These are phyloP conservation scores for Didymella pinodella DNA, from an alignment of 2,329 filamentous ascomycete species.

Conservation along the genomic window DNA sequence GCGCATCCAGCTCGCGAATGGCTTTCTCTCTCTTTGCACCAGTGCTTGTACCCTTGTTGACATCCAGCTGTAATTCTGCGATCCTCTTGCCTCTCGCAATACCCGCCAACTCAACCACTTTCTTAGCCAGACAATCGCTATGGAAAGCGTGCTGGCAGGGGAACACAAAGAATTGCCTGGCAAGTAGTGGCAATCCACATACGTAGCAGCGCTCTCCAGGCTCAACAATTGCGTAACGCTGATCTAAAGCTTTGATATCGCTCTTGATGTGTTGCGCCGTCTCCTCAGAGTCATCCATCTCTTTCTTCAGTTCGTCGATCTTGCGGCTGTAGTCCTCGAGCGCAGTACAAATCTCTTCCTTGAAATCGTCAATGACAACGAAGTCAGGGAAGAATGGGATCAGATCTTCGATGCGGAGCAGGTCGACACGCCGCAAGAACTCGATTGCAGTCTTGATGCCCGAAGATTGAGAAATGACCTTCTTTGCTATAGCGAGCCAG, in stretches of 20 bases:
- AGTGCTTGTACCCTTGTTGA: conserved; percentile 76
- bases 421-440: conserved; percentile 88
- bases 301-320: conserved; percentile 85
- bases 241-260: conserved; percentile 85
- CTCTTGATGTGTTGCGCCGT: conserved; percentile 90
- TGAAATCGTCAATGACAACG: conserved; percentile 98
- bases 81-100: conserved; percentile 80
- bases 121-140: conserved; percentile 87
- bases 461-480: conserved; percentile 85
- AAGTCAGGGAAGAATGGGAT: conserved; percentile 99
- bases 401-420: conserved; percentile 92
- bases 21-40: conserved; percentile 80
- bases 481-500: conserved; percentile 94
- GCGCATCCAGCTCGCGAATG: conserved; percentile 86
- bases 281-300: conserved; percentile 93
- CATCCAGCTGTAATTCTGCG: conserved; percentile 81
- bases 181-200: conserved; percentile 84
- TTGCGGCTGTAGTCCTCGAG: conserved; percentile 92
- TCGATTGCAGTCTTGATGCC: conserved; percentile 89
- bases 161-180: conserved; percentile 96
- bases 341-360: conserved; percentile 94
- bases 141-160: conserved; percentile 98
- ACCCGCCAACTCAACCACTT: conserved; percentile 83
- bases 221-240: conserved; percentile 94
- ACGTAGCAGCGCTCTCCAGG: conserved; percentile 94